phyloP scores from a whole-genome alignment of 2,329 filamentous ascomycete species.

The Gliomastix tumulicola region DNA sequence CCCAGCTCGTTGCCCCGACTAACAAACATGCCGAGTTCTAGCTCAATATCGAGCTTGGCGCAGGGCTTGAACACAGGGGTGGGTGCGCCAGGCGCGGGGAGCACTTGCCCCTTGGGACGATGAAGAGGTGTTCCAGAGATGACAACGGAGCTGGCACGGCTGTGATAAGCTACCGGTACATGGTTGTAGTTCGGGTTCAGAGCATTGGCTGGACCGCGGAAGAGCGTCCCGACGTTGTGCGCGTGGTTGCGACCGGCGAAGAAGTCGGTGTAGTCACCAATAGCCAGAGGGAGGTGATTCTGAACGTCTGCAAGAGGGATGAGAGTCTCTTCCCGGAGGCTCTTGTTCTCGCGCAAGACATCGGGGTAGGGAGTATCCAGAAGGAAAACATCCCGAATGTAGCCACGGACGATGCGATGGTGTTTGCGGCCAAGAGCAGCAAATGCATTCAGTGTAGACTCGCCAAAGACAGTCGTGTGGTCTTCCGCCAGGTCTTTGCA shows the following conservation, averaged over 20 bases:
- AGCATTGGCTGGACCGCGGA: slow-evolving; percentile 66
- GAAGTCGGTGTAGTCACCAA: slow-evolving; percentile 81
- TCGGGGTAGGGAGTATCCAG: slow-evolving; percentile 39
- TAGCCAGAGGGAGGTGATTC: slow-evolving; percentile 66
- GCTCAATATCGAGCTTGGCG: slow-evolving; percentile 63
- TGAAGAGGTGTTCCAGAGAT: slow-evolving; percentile 65
- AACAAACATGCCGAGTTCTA: slow-evolving; percentile 72
- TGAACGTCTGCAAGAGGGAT: slow-evolving; percentile 36
- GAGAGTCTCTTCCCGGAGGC: slow-evolving; percentile 17
- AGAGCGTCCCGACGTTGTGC: slow-evolving; percentile 60
- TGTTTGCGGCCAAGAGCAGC: slow-evolving; percentile 56
- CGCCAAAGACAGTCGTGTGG: slow-evolving; percentile 13
- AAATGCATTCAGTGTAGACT: slow-evolving; percentile 19
- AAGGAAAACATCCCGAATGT: slow-evolving; percentile 55
- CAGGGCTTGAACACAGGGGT: slow-evolving; percentile 28
- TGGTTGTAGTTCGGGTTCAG: slow-evolving; percentile 77
- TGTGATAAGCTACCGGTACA: slow-evolving; percentile 74
- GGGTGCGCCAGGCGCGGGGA: slow-evolving; percentile 42
- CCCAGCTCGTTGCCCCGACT: slow-evolving; percentile 60
- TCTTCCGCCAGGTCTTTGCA: slow-evolving; percentile 10
- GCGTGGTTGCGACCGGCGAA: slow-evolving; percentile 75
- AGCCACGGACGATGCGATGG: slow-evolving; percentile 61
- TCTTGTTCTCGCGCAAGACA: slow-evolving; percentile 25
- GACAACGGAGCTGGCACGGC: slow-evolving; percentile 68
- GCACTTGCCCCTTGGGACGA: slow-evolving; percentile 69